Percentiles rank a stretch among this genome's conserved stretches.
These are phyloP conservation scores for Nothophoma quercina DNA, from an alignment of 2,329 filamentous ascomycete species.

Conservation along the genomic window DNA sequence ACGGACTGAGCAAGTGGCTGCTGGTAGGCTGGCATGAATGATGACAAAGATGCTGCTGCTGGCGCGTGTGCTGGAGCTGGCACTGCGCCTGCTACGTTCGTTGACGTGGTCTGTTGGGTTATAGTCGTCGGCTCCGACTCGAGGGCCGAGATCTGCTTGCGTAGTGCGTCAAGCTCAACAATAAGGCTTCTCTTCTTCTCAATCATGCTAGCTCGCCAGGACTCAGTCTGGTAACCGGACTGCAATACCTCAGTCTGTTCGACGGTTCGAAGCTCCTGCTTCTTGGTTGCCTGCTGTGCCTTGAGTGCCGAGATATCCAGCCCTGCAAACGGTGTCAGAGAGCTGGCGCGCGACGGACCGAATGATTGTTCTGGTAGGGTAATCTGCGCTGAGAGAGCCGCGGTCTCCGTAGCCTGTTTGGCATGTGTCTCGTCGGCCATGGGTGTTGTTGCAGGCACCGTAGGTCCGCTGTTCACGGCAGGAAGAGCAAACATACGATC, in stretches of 20 bases:
- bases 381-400: conserved; percentile 20
- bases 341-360: conserved; percentile 24
- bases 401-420: conserved; percentile 22
- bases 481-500: conserved; percentile 44
- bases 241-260: conserved; percentile 49
- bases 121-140: conserved; percentile 28
- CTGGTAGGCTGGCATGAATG: conserved; percentile 37
- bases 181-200: conserved; percentile 47
- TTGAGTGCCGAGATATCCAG: conserved; percentile 38
- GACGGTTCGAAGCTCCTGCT: conserved; percentile 44
- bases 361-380: conserved; percentile 19
- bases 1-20: conserved; percentile 33
- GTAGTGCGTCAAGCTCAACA: conserved; percentile 45
- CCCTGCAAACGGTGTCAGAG: conserved; percentile 33
- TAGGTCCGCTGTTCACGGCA: conserved; percentile 28
- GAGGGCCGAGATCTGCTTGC: conserved; percentile 43
- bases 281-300: conserved; percentile 40
- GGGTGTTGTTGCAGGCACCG: conserved; percentile 18
- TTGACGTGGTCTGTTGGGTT: neutral
- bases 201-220: conserved; percentile 45
- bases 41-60: conserved; percentile 15
- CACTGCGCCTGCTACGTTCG: conserved; percentile 7
- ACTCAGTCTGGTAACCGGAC: conserved; percentile 40
- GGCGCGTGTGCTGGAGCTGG: conserved; percentile 6
- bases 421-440: conserved; percentile 20